Evolutionary conservation across 1,139 yeast genomes (phyloP).

Genomic region (Groenewaldozyma auringiensis): DNA sequence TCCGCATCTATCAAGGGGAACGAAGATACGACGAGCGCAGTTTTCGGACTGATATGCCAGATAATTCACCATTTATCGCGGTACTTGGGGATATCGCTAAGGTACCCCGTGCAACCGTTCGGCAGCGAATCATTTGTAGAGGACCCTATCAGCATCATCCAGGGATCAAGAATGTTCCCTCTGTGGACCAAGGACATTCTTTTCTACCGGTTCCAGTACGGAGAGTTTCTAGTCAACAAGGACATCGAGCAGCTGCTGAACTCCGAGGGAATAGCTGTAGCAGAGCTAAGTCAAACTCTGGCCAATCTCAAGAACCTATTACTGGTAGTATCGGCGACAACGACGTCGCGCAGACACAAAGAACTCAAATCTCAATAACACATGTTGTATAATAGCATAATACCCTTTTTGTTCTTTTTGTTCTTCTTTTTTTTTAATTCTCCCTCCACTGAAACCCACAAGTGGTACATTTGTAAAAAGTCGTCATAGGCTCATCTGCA

Average conservation of each 20-base stretch:
- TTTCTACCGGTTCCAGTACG: slow-evolving; percentile 47
- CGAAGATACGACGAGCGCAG: slow-evolving; percentile 41
- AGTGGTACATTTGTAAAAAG: slow-evolving; percentile 83
- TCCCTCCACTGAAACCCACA: slow-evolving; percentile 98
- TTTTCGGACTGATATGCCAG: slow-evolving; percentile 43
- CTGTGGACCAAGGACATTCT: slow-evolving; percentile 43
- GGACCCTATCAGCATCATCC: slow-evolving; percentile 43
- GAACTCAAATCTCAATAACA: background rate
- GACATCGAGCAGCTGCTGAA: slow-evolving; percentile 46
- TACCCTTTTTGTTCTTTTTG: background rate
- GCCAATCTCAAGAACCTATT: slow-evolving; percentile 35
- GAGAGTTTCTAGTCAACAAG: slow-evolving; percentile 40
- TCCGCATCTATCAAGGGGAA: slow-evolving; percentile 23
- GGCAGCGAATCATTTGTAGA: slow-evolving; percentile 46
- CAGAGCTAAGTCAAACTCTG: slow-evolving; percentile 33
- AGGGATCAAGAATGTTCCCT: slow-evolving; percentile 40
- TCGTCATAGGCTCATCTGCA: slow-evolving; percentile 92
- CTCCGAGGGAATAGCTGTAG: slow-evolving; percentile 28
- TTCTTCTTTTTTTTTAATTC: slow-evolving; percentile 36
- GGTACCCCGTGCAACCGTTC: slow-evolving; percentile 44
- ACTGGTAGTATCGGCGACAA: slow-evolving; percentile 23
- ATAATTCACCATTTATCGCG: slow-evolving; percentile 37
- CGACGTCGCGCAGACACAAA: slow-evolving; percentile 1
- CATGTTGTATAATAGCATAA: no score
- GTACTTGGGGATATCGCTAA: slow-evolving; percentile 40